These are phyloP conservation scores for Aspergillus luchuensis DNA, from an alignment of 2,329 filamentous ascomycete species.

Conservation along the genomic window DNA sequence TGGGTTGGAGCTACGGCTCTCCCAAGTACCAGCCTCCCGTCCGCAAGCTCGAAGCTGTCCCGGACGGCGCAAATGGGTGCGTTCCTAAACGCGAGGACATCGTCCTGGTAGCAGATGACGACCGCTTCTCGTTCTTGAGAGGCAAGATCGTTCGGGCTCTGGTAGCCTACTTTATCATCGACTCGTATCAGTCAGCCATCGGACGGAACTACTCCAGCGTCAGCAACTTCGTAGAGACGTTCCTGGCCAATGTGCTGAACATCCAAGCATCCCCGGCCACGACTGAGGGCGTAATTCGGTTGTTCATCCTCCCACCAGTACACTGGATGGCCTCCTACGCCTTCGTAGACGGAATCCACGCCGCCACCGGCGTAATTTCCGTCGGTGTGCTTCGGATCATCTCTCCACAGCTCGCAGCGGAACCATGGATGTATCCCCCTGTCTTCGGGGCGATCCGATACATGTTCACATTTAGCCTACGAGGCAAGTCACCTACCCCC, in stretches of 20 bases:
- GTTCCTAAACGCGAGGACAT: neutral
- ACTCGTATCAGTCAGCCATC: constrained; percentile 16
- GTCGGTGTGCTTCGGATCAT: constrained; percentile 11
- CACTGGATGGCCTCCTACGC: constrained; percentile 20
- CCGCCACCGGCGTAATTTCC: constrained; percentile 7
- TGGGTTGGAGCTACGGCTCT: constrained; percentile 20
- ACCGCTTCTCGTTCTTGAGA: constrained; percentile 8
- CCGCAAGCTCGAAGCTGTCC: neutral
- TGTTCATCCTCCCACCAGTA: constrained; percentile 14
- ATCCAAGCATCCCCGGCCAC: constrained; percentile 1
- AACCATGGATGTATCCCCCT: constrained; percentile 24
- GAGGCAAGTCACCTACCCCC: constrained; percentile 9
- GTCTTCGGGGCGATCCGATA: constrained; percentile 17
- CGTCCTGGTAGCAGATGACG: neutral
- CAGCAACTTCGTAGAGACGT: neutral
- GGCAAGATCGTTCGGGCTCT: constrained; percentile 2
- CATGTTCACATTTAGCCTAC: constrained; percentile 14
- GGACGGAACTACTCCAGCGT: constrained; percentile 10
- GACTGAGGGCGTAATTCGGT: constrained; percentile 6
- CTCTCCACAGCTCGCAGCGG: constrained; percentile 5
- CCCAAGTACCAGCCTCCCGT: constrained; percentile 14
- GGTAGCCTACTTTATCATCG: constrained; percentile 14
- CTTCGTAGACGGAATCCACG: constrained; percentile 20
- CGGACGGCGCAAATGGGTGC: neutral
- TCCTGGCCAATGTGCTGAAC: neutral